A percentile compares a stretch with the other conserved stretches of the same genome.
These are phyloP conservation scores for Spencermartinsiella ligniputridi DNA, from an alignment of 1,139 yeast species.

Conservation along the genomic window DNA sequence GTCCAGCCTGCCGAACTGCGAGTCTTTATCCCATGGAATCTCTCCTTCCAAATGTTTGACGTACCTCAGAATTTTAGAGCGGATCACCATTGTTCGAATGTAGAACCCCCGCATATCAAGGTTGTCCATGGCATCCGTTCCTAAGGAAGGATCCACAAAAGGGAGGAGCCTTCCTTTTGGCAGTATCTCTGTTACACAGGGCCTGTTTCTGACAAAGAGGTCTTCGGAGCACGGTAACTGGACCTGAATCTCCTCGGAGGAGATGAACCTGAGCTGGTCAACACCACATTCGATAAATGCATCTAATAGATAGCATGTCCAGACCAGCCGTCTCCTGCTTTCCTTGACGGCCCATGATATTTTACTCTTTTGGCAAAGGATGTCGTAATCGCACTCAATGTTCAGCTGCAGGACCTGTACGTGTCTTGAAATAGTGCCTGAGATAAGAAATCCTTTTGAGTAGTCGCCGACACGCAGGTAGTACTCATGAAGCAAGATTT, in stretches of 20 bases:
- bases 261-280: slow-evolving; percentile 15
- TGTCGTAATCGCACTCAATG: slow-evolving; percentile 15
- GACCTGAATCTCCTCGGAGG: slow-evolving; percentile 12
- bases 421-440: slow-evolving; percentile 14
- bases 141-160: slow-evolving; percentile 11
- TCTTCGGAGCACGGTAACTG: slow-evolving; percentile 15
- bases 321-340: slow-evolving; percentile 12
- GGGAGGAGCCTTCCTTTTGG: slow-evolving; percentile 11
- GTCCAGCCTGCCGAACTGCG: slow-evolving; percentile 9
- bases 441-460: slow-evolving; percentile 12
- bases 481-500: slow-evolving; percentile 14
- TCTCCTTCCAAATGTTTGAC: slow-evolving; percentile 13
- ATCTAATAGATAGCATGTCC: slow-evolving; percentile 15
- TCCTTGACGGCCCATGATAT: slow-evolving; percentile 10
- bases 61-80: slow-evolving; percentile 11
- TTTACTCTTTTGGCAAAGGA: slow-evolving; percentile 10
- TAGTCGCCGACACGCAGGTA: slow-evolving; percentile 13
- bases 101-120: slow-evolving; percentile 14
- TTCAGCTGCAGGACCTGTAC: slow-evolving; percentile 15
- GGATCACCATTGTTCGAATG: slow-evolving; percentile 12
- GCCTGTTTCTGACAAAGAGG: slow-evolving; percentile 8
- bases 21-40: slow-evolving; percentile 14
- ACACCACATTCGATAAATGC: slow-evolving; percentile 16
- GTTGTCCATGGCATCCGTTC: slow-evolving; percentile 1
- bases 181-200: slow-evolving; percentile 13